A percentile compares a stretch with the other conserved stretches of the same genome.
These are phyloP conservation scores for Penicillium sclerotigenum DNA, from an alignment of 2,329 filamentous ascomycete genomes.

Conservation along the genomic window DNA sequence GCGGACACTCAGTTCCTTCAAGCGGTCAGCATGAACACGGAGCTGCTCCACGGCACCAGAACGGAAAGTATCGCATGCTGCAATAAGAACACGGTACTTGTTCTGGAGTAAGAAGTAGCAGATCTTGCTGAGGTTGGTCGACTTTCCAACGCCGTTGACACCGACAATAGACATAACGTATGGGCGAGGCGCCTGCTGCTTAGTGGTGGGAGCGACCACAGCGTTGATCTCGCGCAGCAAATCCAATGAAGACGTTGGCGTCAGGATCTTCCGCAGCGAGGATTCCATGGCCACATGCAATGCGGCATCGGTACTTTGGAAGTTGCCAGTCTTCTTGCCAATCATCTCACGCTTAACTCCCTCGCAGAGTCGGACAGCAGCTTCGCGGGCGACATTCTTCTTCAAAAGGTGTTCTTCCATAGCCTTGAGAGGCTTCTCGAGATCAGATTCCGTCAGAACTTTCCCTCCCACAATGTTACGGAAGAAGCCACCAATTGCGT, in stretches of 20 bases:
- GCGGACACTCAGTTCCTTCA: slow-evolving; percentile 80
- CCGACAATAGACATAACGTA: slow-evolving; percentile 98
- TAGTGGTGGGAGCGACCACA: slow-evolving; percentile 64
- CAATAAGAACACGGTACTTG: slow-evolving; percentile 90
- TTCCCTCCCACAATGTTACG: slow-evolving; percentile 94
- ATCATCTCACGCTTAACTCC: slow-evolving; percentile 87
- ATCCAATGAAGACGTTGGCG: slow-evolving; percentile 90
- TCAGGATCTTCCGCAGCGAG: slow-evolving; percentile 90
- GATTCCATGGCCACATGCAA: slow-evolving; percentile 86
- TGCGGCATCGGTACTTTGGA: slow-evolving; percentile 81
- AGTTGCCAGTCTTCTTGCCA: slow-evolving; percentile 85
- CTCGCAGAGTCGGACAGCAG: slow-evolving; percentile 83
- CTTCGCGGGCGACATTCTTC: slow-evolving; percentile 96
- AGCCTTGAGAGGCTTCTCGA: slow-evolving; percentile 87
- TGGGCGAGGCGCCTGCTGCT: slow-evolving; percentile 66
- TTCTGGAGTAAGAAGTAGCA: slow-evolving; percentile 98
- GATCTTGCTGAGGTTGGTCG: slow-evolving; percentile 95
- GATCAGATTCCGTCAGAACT: slow-evolving; percentile 79
- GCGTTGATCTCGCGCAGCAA: slow-evolving; percentile 88
- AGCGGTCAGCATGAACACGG: slow-evolving; percentile 88
- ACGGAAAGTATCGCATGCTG: slow-evolving; percentile 93
- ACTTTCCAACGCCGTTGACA: slow-evolving; percentile 97
- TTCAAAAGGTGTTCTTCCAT: slow-evolving; percentile 93
- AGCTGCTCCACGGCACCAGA: slow-evolving; percentile 96
- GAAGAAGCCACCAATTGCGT: slow-evolving; percentile 82